Conservation (phyloP, 441 rosid genomes). For the Cnidoscolus chayamansa region DNA sequence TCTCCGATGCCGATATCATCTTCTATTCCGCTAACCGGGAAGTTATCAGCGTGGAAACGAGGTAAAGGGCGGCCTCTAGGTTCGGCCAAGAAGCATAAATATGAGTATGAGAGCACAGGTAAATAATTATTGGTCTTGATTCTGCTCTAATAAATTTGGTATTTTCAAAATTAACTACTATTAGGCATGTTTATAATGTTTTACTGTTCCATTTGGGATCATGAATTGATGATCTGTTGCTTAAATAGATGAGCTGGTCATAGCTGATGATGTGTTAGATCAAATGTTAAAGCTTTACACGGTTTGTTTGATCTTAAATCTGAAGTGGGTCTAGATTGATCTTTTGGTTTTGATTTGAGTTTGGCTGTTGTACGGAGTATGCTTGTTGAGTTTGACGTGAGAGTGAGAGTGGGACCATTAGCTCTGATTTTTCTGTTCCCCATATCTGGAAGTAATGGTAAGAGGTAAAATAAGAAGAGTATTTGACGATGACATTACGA, state of each 20-base stretch:
- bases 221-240: neutral
- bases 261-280: conserved; percentile 3
- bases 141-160: neutral
- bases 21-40: conserved; percentile 61
- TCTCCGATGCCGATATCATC: conserved; percentile 75
- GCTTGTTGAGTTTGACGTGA: conserved; percentile 34
- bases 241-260: conserved; percentile 1
- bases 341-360: conserved; percentile 21
- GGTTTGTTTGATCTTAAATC: conserved; percentile 3
- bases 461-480: conserved; percentile 22
- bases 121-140: neutral
- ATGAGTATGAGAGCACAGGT: conserved; percentile 54
- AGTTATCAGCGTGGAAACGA: conserved; percentile 47
- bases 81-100: conserved; percentile 47
- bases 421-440: conserved; percentile 34
- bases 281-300: neutral
- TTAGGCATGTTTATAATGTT: conserved; percentile 6
- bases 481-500: conserved; percentile 33
- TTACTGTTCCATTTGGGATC: conserved; percentile 18
- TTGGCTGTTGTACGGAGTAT: conserved; percentile 25
- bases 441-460: conserved; percentile 43
- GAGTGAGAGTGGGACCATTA: conserved; percentile 45
- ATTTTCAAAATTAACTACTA: neutral
- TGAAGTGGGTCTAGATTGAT: conserved; percentile 22
- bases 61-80: conserved; percentile 56